Evolutionary conservation across 169 alveolate species (phyloP).

Genomic region (Plasmodium billcollinsi): DNA sequence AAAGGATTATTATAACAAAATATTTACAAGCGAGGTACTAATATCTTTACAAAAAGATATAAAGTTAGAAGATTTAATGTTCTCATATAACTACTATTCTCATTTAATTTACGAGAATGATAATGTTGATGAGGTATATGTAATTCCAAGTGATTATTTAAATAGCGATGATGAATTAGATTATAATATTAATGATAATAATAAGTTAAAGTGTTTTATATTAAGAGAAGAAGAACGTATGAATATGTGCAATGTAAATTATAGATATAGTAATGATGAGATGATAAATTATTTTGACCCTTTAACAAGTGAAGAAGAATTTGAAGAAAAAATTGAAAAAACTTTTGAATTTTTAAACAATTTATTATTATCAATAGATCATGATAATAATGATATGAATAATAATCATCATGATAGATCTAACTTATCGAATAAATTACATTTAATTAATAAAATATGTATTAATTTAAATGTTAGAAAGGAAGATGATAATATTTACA

Average conservation of each 20-base stretch:
- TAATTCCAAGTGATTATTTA: slow-evolving; percentile 50
- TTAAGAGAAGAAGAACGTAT: no score
- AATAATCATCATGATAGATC: not conserved
- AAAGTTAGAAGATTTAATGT: slow-evolving; percentile 45
- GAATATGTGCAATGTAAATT: no score
- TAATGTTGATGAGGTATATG: slow-evolving; percentile 22
- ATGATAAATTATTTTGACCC: slow-evolving; percentile 60
- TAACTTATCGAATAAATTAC: slow-evolving; percentile 9
- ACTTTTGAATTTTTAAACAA: slow-evolving; percentile 57
- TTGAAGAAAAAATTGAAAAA: slow-evolving; percentile 65
- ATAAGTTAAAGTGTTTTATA: not conserved
- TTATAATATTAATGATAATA: slow-evolving; percentile 6
- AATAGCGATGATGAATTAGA: slow-evolving; percentile 44
- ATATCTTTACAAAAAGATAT: slow-evolving; percentile 43
- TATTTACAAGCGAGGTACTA: slow-evolving; percentile 45
- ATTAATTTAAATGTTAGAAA: slow-evolving; percentile 21
- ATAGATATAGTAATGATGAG: slow-evolving; percentile 1
- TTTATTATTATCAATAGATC: slow-evolving; percentile 32
- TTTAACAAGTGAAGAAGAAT: slow-evolving; percentile 26
- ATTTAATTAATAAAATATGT: slow-evolving; percentile 18
- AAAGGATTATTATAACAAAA: slow-evolving; percentile 54
- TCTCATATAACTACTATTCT: slow-evolving; percentile 52
- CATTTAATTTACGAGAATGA: slow-evolving; percentile 9
- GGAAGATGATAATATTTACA: slow-evolving; percentile 10
- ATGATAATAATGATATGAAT: slow-evolving; percentile 3